Base-by-base conservation (phyloP, 805 yeast species). In the Nakazawaea ambrosiae region DNA sequence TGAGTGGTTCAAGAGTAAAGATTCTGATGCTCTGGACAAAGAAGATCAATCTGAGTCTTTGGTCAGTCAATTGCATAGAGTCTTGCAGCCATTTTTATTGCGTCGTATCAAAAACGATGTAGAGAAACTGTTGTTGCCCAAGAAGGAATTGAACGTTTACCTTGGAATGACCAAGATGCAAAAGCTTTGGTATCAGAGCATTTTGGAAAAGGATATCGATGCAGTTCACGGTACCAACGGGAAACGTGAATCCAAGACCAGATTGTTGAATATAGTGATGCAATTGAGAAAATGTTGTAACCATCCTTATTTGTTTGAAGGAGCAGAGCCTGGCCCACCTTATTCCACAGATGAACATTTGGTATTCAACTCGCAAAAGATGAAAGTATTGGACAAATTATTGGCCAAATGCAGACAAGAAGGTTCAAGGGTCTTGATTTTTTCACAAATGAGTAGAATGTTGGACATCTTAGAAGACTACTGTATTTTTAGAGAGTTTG, bases 301-400 rank as follows among this genome's bases (percentile, higher is more conserved):
- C 49, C 94, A 83, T 60, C 94, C 94, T 11, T 83, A 83, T 52
- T 59, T 83, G 27, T 83, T 83, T 50, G 92, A 83, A 54, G 94
- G 94, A 31, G 92, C 90, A 1, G 94, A 83, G 51, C 92, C 92
- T 1, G 94, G 94, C 10, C 94, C 94, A 15, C 94, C 94, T 17
- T 83, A 66, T 49, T 83, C 92, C 7, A 83, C 90, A 0, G 94
- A 83, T 56, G 92, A 83, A 53, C 94, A 83, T 60, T 65, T 83
- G 54, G 78, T 83, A 24, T 80, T 57, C 56, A 83, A 83, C 54
- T 69, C 88, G 4, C 80, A 78, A 39, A 83, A 83, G 53, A 68
- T 83, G 70, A 68, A 78, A 33, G 80, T 83, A 18, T 62, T 83
- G 50, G 94, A 83, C 54, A 73, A 75, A 50, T 51, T 83, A 42